Conservation (phyloP, 176 grass and related monocot species). For the Musa beccarii region DNA sequence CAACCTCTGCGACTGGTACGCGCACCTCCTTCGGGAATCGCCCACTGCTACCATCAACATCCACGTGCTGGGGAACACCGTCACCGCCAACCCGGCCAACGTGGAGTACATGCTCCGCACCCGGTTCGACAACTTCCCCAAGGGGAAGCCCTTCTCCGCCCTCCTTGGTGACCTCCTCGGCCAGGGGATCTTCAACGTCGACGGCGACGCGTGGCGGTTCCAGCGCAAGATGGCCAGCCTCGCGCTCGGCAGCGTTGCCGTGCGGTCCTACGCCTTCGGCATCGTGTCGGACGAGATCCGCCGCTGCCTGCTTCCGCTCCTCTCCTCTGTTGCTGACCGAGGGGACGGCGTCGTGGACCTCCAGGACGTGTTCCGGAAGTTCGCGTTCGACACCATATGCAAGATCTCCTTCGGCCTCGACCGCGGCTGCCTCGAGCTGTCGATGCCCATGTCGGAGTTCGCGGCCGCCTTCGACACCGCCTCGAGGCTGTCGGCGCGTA, state of each 20-base stretch:
- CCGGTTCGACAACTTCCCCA: conserved; percentile 23
- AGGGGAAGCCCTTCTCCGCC: conserved; percentile 18
- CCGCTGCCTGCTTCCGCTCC: not conserved
- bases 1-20: conserved; percentile 86
- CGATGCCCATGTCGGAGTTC: conserved; percentile 11
- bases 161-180: conserved; percentile 21
- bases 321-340: not conserved
- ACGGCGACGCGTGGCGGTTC: conserved; percentile 20
- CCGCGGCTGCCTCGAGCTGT: not conserved
- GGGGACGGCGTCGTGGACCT: not conserved
- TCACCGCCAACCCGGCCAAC: conserved; percentile 21
- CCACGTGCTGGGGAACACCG: conserved; percentile 44
- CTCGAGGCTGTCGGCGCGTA: not conserved
- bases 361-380: conserved; percentile 10
- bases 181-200: conserved; percentile 23
- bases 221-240: conserved; percentile 27
- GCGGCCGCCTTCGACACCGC: conserved; percentile 11
- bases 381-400: conserved; percentile 19
- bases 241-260: conserved; percentile 12
- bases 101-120: conserved; percentile 23
- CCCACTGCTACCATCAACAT: conserved; percentile 72
- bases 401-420: conserved; percentile 12
- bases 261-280: not conserved
- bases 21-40: conserved; percentile 56
- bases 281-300: conserved; percentile 4